Conservation (phyloP, 1,139 yeast species). For the Saccharomyces hybrid region DNA sequence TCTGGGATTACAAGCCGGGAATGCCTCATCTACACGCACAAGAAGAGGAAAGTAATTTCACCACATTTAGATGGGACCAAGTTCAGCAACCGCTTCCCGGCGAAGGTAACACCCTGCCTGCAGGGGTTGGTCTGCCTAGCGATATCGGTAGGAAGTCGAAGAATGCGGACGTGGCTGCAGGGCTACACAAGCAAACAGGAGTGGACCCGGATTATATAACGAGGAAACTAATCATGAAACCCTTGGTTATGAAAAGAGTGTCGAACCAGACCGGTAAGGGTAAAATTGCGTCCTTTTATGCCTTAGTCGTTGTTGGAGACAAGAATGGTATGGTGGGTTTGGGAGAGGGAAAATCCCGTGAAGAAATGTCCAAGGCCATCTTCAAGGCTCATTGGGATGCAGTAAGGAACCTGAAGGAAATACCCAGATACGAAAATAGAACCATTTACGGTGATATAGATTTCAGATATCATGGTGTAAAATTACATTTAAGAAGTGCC, state of each 20-base stretch:
- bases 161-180: constrained; percentile 40
- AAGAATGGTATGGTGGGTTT: constrained; percentile 88
- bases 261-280: constrained; percentile 93
- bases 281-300: constrained; percentile 77
- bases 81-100: constrained; percentile 23
- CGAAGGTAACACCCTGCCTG: constrained; percentile 32
- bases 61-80: constrained; percentile 33
- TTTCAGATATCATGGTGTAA: constrained; percentile 80
- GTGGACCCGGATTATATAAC: constrained; percentile 58
- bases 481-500: constrained; percentile 72
- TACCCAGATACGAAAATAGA: constrained; percentile 85
- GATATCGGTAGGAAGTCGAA: constrained; percentile 20
- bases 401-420: constrained; percentile 69
- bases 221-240: constrained; percentile 51
- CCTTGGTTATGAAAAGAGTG: constrained; percentile 68
- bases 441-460: constrained; percentile 83
- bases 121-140: constrained; percentile 31
- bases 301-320: constrained; percentile 88
- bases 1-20: constrained; percentile 45
- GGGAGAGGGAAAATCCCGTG: constrained; percentile 90
- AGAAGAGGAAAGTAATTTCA: constrained; percentile 31
- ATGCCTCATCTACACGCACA: constrained; percentile 33
- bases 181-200: constrained; percentile 65
- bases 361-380: constrained; percentile 68
- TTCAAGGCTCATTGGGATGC: constrained; percentile 93